These are phyloP conservation scores for Salisapilia sapeloensis DNA, from an alignment of 352 stramenopile genomes.

Conservation along the genomic window DNA sequence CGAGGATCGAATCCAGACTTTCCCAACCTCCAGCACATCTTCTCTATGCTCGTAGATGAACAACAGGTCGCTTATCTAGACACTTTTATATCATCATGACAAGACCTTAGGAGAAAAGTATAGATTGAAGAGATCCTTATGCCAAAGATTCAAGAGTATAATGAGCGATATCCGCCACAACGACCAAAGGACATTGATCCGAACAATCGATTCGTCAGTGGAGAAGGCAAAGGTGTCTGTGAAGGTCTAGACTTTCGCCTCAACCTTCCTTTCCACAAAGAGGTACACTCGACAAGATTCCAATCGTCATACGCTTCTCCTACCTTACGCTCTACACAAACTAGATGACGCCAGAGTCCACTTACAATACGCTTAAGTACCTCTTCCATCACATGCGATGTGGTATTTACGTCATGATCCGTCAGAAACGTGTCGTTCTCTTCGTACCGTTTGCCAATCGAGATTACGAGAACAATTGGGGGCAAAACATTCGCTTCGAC, in stretches of 20 bases:
- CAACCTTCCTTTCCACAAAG: conserved; percentile 88
- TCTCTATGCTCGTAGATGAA: conserved; percentile 86
- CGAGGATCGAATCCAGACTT: conserved; percentile 83
- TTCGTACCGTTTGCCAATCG: conserved; percentile 97
- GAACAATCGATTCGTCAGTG: conserved; percentile 51
- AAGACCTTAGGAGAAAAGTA: not conserved
- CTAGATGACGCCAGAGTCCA: conserved; percentile 69
- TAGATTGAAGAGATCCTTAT: conserved; percentile 55
- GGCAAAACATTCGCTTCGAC: conserved; percentile 83
- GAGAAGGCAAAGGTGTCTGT: conserved; percentile 23
- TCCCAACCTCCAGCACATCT: conserved; percentile 82
- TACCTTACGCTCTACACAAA: conserved; percentile 15
- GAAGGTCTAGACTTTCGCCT: conserved; percentile 66
- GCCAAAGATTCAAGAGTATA: conserved; percentile 64
- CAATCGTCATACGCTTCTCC: conserved; percentile 6
- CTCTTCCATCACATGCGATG: conserved; percentile 98
- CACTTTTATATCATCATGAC: not conserved
- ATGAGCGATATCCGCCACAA: conserved; percentile 34
- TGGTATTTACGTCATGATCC: conserved; percentile 98
- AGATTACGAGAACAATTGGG: conserved; percentile 95
- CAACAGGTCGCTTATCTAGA: conserved; percentile 13
- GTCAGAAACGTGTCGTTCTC: conserved; percentile 86
- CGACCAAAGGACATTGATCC: conserved; percentile 12
- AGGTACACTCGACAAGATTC: conserved; percentile 6
- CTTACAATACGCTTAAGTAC: conserved; percentile 93